Base-by-base conservation (phyloP, 345 rosid genomes). In the Salix suchowensis region DNA sequence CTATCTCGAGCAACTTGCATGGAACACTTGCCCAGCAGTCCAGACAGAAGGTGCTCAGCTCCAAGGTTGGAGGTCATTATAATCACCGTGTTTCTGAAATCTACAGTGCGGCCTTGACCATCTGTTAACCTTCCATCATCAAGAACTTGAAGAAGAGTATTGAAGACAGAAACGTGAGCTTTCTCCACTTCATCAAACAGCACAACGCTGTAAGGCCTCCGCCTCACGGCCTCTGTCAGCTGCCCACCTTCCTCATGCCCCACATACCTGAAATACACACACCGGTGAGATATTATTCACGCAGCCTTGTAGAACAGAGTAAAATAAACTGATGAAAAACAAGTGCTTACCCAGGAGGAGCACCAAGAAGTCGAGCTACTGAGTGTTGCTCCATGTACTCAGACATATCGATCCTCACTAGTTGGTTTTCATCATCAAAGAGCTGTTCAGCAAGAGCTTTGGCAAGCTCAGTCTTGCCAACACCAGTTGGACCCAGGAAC, bases 231-330 rank as follows among this genome's bases (percentile, higher is more conserved):
- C 68, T 95, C 98, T 0, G 98, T 95, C 1, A 95, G 86, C 52
- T 95, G 98, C 10, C 98, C 98, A 37, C 98, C 97, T 89, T 95
- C 94, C 68, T 93, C 97, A 2, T 95, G 98, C 68, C 98, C 98
- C 21, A 95, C 93, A 70, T 95, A 94, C 75, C 96, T 93, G 79
- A 36, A 66, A 62, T 16, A 37, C 28, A 68, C 6, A 69, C 16
- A 40, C 0, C 4, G 70, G 32, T 73, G 13, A 82, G 76, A 10
- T 32, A 23, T 16, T 1, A 11, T 4, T 2, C n/a, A 5, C 2
- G 28, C 5, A 40, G 19, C 24, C 58, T 18, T 37, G 1, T 2
- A 39, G 15, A 14, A 28, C 9, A 74, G 12, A 32, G 21, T n/a
- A 6, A 4, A 8, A 19, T 3, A 39, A 3, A 10, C 2, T 11